Percentiles rank a stretch among this genome's conserved stretches.
These are phyloP conservation scores for Xerocomellus chrysenteron DNA, from an alignment of 768 basidiomycete species.

Conservation along the genomic window DNA sequence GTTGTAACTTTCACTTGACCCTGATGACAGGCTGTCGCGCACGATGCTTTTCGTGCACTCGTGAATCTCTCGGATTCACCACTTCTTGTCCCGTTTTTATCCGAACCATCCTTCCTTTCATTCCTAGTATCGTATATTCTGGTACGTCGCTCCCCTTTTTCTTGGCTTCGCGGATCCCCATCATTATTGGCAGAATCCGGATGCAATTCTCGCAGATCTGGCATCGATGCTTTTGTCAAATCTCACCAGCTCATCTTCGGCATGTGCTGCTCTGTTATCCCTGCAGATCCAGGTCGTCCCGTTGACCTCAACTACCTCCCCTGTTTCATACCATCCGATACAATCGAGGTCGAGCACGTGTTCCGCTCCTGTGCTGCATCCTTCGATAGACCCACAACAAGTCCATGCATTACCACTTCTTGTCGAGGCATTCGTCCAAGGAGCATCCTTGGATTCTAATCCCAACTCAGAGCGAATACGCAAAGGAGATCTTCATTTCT, in stretches of 20 bases:
- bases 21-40: slow-evolving; percentile 69
- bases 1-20: slow-evolving; percentile 16
- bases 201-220: slow-evolving; percentile 87
- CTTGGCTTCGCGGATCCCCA: slow-evolving; percentile 4
- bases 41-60: slow-evolving; percentile 92
- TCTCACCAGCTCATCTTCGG: slow-evolving; percentile 70
- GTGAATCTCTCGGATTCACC: slow-evolving; percentile 91
- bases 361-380: slow-evolving; percentile 69
- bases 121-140: slow-evolving; percentile 90
- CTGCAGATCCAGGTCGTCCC: slow-evolving; percentile 66
- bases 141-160: slow-evolving; percentile 47
- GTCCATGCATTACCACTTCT: slow-evolving; percentile 74
- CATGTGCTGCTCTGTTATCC: slow-evolving; percentile 61
- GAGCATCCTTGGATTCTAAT: slow-evolving; percentile 52
- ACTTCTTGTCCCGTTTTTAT: slow-evolving; percentile 60
- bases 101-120: slow-evolving; percentile 68
- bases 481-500: slow-evolving; percentile 85
- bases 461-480: slow-evolving; percentile 50
- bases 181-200: slow-evolving; percentile 63
- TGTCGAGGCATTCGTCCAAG: slow-evolving; percentile 86
- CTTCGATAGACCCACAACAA: slow-evolving; percentile 49
- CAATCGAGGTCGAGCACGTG: slow-evolving; percentile 83
- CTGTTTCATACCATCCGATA: slow-evolving; percentile 63
- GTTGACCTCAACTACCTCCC: slow-evolving; percentile 38
- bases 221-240: slow-evolving; percentile 99